These are phyloP conservation scores for Dipteronia sinensis DNA, from an alignment of 345 rosid species.

Conservation along the genomic window DNA sequence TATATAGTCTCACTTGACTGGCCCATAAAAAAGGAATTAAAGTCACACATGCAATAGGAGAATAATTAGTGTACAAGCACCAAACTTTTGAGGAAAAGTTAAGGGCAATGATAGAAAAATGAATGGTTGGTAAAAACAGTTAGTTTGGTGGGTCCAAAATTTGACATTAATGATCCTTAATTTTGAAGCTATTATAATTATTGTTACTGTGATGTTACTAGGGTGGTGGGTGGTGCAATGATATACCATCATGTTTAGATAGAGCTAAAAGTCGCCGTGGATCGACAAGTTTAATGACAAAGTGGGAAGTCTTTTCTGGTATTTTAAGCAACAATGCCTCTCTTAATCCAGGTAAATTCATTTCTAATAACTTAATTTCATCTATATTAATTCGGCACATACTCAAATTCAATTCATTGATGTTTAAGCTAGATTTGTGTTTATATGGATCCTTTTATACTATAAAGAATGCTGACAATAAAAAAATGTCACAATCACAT, in stretches of 20 bases:
- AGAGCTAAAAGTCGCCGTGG: slow-evolving; percentile 78
- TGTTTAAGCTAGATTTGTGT: too few relatives aligned
- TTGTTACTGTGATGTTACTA: neutral
- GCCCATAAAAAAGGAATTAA: neutral
- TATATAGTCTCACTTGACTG: neutral
- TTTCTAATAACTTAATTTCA: too few relatives aligned
- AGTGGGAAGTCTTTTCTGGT: slow-evolving; percentile 69
- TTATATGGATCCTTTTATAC: too few relatives aligned
- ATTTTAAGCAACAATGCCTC: slow-evolving; percentile 78
- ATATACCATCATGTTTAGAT: slow-evolving; percentile 67
- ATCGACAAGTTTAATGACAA: slow-evolving; percentile 74
- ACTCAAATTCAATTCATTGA: too few relatives aligned
- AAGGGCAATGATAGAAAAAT: neutral
- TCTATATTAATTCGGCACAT: too few relatives aligned
- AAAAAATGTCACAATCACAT: too few relatives aligned
- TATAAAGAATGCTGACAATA: too few relatives aligned
- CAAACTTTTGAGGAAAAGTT: slow-evolving; percentile 17
- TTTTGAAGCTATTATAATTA: neutral
- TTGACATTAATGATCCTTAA: slow-evolving; percentile 13
- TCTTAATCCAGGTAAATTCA: slow-evolving; percentile 75
- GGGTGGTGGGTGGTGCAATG: slow-evolving; percentile 99
- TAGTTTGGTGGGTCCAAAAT: slow-evolving; percentile 22
- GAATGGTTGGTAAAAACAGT: neutral
- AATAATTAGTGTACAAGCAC: neutral
- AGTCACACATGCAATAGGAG: neutral